Evolutionary conservation across 192 early-diverging fungal genomes (phyloP).

Genomic region (Backusella psychrophila): DNA sequence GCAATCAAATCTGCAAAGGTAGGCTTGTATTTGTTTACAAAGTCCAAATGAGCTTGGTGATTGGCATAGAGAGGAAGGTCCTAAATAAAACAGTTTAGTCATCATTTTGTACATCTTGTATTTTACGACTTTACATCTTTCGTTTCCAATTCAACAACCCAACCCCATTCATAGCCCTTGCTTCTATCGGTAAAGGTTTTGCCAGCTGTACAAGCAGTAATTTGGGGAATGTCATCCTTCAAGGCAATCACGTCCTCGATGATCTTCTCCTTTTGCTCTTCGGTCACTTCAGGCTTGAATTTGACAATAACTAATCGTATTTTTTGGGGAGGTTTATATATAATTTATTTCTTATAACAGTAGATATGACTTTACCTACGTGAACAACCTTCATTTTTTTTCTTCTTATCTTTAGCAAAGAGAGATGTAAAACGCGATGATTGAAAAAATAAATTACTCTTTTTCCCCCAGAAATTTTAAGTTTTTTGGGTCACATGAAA

Average conservation of each 20-base stretch:
- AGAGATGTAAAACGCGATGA: background rate
- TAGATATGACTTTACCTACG: conserved; percentile 9
- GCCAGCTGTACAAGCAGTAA: conserved; percentile 21
- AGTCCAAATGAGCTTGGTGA: conserved; percentile 22
- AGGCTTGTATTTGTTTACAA: conserved; percentile 17
- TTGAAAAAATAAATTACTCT: background rate
- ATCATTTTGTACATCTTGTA: too few species aligned
- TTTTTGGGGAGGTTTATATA: background rate
- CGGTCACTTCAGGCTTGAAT: conserved; percentile 27
- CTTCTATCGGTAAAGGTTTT: conserved; percentile 32
- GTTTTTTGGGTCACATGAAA: background rate
- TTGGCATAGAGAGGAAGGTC: conserved; percentile 24
- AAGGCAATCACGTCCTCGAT: conserved; percentile 22
- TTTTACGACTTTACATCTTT: conserved; percentile 14
- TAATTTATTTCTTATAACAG: background rate
- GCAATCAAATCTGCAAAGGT: conserved; percentile 25
- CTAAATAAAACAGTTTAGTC: background rate
- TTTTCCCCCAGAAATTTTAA: background rate
- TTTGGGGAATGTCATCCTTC: conserved; percentile 32
- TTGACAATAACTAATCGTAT: conserved; percentile 23
- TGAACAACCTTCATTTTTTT: conserved; percentile 21
- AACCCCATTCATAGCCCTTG: conserved; percentile 33
- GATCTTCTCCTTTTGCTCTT: conserved; percentile 12
- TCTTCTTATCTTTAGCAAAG: background rate
- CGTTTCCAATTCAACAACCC: conserved; percentile 34